Evolutionary conservation across 176 grass and related monocot species (phyloP).

Genomic region (Aechmea fasciata): DNA sequence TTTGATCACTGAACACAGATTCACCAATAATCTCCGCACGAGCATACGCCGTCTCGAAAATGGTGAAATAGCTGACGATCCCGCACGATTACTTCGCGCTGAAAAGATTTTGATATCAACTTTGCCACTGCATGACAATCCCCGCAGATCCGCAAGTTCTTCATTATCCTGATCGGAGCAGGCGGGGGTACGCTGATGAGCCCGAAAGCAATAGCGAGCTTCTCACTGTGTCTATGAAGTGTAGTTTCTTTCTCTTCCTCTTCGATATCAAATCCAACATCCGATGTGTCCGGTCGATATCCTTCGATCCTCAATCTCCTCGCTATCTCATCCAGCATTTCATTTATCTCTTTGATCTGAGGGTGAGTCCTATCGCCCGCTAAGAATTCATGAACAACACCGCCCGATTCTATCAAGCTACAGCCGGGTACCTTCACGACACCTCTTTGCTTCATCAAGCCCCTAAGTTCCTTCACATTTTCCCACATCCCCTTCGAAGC

Average conservation of each 20-base stretch:
- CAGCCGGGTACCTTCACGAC: slow-evolving; percentile 49
- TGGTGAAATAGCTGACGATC: slow-evolving; percentile 24
- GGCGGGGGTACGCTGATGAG: slow-evolving; percentile 13
- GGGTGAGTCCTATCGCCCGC: slow-evolving; percentile 20
- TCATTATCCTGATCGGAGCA: slow-evolving; percentile 22
- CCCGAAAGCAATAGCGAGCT: slow-evolving; percentile 25
- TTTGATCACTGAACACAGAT: background rate
- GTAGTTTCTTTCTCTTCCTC: slow-evolving; percentile 24
- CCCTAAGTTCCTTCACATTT: slow-evolving; percentile 56
- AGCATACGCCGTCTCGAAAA: slow-evolving; percentile 13
- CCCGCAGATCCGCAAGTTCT: slow-evolving; percentile 16
- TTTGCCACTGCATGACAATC: slow-evolving; percentile 26
- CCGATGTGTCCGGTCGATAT: slow-evolving; percentile 13
- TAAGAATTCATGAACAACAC: slow-evolving; percentile 23
- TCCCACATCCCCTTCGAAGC: slow-evolving; percentile 79
- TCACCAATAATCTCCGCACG: slow-evolving; percentile 25
- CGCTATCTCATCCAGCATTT: slow-evolving; percentile 19
- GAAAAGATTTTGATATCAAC: slow-evolving; percentile 18
- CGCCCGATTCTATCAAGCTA: slow-evolving; percentile 40
- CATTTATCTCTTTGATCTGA: slow-evolving; percentile 14
- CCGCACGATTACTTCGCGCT: slow-evolving; percentile 14
- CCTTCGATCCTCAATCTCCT: slow-evolving; percentile 15
- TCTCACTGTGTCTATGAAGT: slow-evolving; percentile 21
- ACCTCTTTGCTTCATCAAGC: slow-evolving; percentile 50
- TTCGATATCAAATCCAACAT: slow-evolving; percentile 22